Evolutionary conservation across 1,284 basidiomycete species (phyloP), one percentile per base, ranked within the genome.

Genomic region (Ustilago tritici): DNA sequence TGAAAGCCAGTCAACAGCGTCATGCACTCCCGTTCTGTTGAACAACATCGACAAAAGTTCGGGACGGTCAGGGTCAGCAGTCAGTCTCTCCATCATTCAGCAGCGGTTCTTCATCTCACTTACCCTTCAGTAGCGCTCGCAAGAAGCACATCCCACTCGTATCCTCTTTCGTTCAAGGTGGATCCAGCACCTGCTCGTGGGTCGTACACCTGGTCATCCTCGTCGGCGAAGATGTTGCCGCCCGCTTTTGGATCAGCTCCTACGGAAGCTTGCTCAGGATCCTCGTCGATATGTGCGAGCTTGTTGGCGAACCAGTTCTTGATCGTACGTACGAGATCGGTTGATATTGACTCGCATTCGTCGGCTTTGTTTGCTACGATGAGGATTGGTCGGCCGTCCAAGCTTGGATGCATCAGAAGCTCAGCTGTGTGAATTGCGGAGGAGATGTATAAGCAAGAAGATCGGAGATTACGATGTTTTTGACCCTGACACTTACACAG

Each of bases 141-240:
- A 4, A 68, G 61, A 1, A 73, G 32, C 32, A 73, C 75, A 19
- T 72, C 75, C 75, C 75, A 77, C 23, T 77, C 75, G 61, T 77
- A 73, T 32, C 62, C 65, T 23, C 34, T 65, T 36, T 60, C 56
- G 28, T 50, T 61, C 47, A 65, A n/a, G 2, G 43, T 61, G 23
- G 57, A 59, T 8, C 61, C 60, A 9, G 72, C 50, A 17, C 52
- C 38, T 28, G 60, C 55, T 56, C 61, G 56, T 34, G 61, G 35
- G 6, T 57, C 53, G 12, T 75, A 57, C 4, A 47, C 46, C 7
- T 54, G 49, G 11, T 65, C 65, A 11, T 76, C 68, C 14, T 70
- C 59, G 36, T 71, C 73, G 23, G 65, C 73, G 64, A 76, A 76
- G 11, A 76, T 49, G 41, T 75, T 75, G 0, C 34, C 41, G 5